Evolutionary conservation across 2,329 filamentous ascomycete genomes (phyloP).

Genomic region (Fusarium ambrosium): DNA sequence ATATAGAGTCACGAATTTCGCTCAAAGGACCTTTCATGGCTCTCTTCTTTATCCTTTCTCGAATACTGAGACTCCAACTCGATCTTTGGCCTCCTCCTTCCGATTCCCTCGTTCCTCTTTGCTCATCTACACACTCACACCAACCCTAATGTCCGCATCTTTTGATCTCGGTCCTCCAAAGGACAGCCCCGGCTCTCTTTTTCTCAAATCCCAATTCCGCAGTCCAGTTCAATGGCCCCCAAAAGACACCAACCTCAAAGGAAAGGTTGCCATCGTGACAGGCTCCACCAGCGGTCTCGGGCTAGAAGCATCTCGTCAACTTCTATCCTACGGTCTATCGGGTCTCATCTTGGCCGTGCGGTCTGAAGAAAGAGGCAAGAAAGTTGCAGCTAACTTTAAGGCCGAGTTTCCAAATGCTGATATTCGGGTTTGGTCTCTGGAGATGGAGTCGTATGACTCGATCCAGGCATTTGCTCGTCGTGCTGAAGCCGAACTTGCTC

Average conservation of each 20-base stretch:
- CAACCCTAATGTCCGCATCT: not conserved
- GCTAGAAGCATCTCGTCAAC: not conserved
- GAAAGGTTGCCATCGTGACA: not conserved
- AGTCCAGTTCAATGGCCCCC: not conserved
- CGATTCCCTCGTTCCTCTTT: not conserved
- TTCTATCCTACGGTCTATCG: not conserved
- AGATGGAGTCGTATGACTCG: not conserved
- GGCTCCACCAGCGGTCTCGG: not conserved
- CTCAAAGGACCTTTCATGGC: not conserved
- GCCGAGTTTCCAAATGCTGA: not conserved
- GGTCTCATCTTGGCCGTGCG: not conserved
- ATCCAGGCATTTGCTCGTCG: not conserved
- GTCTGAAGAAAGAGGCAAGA: not conserved
- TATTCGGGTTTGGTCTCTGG: not conserved
- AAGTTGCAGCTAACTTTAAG: not conserved
- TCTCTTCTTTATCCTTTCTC: too few relatives aligned
- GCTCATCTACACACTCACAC: not conserved
- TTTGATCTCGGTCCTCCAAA: not conserved
- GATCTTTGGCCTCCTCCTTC: not conserved
- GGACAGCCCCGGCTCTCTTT: not conserved
- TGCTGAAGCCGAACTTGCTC: not conserved
- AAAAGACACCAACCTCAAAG: not conserved
- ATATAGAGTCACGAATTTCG: not conserved
- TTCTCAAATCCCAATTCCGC: not conserved
- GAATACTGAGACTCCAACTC: not conserved